A percentile compares a stretch with the other conserved stretches of the same genome.
Conservation (phyloP, 768 basidiomycete genomes). For the Boletus pseudo-olivaceus region DNA sequence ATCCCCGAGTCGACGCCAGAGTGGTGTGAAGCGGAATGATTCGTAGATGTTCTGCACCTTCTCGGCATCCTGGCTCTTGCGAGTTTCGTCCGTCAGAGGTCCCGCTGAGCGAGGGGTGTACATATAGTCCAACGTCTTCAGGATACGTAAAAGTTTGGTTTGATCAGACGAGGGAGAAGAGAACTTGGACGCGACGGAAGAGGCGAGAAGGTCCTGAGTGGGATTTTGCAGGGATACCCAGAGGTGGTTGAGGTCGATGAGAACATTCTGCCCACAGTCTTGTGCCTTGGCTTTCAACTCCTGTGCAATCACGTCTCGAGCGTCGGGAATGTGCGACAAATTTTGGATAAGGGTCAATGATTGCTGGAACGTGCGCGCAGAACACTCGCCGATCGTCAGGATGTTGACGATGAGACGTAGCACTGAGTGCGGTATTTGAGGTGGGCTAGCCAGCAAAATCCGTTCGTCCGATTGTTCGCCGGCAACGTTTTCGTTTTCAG, state of each 20-base stretch:
- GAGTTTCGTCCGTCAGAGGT: conserved; percentile 34
- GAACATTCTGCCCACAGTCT: conserved; percentile 76
- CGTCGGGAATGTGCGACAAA: conserved; percentile 83
- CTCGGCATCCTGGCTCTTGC: conserved; percentile 58
- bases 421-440: conserved; percentile 81
- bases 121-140: conserved; percentile 98
- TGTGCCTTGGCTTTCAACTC: conserved; percentile 86
- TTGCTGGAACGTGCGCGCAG: conserved; percentile 92
- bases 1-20: conserved; percentile 90
- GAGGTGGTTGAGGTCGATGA: conserved; percentile 75
- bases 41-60: conserved; percentile 88
- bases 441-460: conserved; percentile 64
- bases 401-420: conserved; percentile 94
- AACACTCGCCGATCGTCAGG: conserved; percentile 95
- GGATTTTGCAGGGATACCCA: conserved; percentile 56
- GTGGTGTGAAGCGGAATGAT: conserved; percentile 81
- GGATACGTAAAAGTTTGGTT: conserved; percentile 90
- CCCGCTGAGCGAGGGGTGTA: conserved; percentile 60
- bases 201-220: conserved; percentile 53
- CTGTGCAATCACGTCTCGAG: conserved; percentile 82
- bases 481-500: conserved; percentile 14
- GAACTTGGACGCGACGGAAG: conserved; percentile 81
- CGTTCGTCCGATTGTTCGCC: conserved; percentile 35
- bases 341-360: conserved; percentile 91
- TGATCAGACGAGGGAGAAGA: conserved; percentile 92